phyloP scores from a whole-genome alignment of 139 green algal species.

The Haematococcus lacustris region DNA sequence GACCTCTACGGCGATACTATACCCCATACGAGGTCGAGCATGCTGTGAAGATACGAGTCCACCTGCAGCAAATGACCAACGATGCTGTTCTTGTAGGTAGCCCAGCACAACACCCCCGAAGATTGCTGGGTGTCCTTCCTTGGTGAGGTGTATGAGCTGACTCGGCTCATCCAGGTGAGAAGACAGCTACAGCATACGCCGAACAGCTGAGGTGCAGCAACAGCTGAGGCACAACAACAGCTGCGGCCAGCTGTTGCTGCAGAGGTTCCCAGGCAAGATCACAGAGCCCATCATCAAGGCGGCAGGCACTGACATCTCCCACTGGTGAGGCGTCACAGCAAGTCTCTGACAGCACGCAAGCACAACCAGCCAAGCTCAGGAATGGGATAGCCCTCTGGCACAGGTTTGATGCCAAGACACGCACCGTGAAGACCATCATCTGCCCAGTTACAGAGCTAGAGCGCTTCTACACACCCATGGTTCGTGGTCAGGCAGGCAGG shows the following conservation, averaged over 20 bases:
- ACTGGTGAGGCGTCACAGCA: constrained; percentile 44
- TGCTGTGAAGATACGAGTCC: too few species aligned
- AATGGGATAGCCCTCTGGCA: too few species aligned
- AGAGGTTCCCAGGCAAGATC: constrained; percentile 42
- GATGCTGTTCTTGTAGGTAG: constrained; percentile 38
- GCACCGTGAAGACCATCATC: constrained; percentile 42
- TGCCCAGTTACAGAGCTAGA: constrained; percentile 50
- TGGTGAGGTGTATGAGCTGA: constrained; percentile 55
- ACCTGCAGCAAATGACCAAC: too few species aligned
- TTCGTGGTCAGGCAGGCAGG: too few species aligned
- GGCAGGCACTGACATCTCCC: constrained; percentile 61
- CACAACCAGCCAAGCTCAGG: too few species aligned
- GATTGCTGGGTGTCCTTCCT: constrained; percentile 72
- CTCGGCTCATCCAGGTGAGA: constrained; percentile 41
- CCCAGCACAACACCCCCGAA: constrained; percentile 49
- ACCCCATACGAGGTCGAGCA: constrained; percentile 55
- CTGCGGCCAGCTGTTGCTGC: too few species aligned
- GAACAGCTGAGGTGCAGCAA: too few species aligned
- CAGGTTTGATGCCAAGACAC: constrained; percentile 59
- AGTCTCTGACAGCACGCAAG: too few species aligned
- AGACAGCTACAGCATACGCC: too few species aligned
- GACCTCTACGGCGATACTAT: constrained; percentile 37
- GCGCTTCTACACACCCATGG: too few species aligned
- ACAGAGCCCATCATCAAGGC: constrained; percentile 50
- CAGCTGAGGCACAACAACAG: too few species aligned